Percentiles rank a stretch among this genome's conserved stretches.
Evolutionary conservation across 176 grass and related monocot species (phyloP).

Genomic region (Juncus effusus): DNA sequence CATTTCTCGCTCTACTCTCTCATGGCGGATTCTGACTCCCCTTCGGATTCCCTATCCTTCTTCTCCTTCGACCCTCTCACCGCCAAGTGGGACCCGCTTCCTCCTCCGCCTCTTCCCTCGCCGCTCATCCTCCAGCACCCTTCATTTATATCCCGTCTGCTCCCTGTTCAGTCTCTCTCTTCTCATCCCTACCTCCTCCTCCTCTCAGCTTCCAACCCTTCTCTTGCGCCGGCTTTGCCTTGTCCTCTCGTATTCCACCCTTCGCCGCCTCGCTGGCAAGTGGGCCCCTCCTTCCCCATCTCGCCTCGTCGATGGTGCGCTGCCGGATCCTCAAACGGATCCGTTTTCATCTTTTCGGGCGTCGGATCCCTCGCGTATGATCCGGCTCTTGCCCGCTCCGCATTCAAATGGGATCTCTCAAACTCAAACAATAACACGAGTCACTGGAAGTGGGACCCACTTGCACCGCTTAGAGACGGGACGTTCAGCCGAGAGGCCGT

Average conservation of each 20-base stretch:
- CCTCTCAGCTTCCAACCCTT: slow-evolving; percentile 45
- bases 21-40: not conserved
- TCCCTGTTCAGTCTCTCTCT: slow-evolving; percentile 61
- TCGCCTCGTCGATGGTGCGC: slow-evolving; percentile 80
- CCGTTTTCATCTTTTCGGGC: slow-evolving; percentile 56
- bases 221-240: slow-evolving; percentile 54
- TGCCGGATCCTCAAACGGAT: slow-evolving; percentile 36
- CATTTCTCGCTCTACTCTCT: slow-evolving; percentile 52
- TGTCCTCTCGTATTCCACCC: slow-evolving; percentile 72
- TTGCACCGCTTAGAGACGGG: slow-evolving; percentile 56
- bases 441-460: slow-evolving; percentile 40
- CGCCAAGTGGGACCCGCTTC: slow-evolving; percentile 35
- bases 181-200: slow-evolving; percentile 39
- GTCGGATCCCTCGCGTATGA: slow-evolving; percentile 47
- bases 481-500: slow-evolving; percentile 69
- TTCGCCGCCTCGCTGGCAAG: slow-evolving; percentile 32
- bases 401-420: slow-evolving; percentile 41
- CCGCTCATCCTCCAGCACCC: slow-evolving; percentile 52
- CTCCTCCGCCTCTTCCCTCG: slow-evolving; percentile 39
- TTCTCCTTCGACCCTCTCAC: slow-evolving; percentile 48
- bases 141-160: slow-evolving; percentile 58
- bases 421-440: not conserved
- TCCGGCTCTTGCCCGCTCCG: slow-evolving; percentile 40
- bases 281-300: slow-evolving; percentile 53
- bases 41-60: slow-evolving; percentile 35